Conservation (phyloP, 345 rosid species). For the Arabis alpina region DNA sequence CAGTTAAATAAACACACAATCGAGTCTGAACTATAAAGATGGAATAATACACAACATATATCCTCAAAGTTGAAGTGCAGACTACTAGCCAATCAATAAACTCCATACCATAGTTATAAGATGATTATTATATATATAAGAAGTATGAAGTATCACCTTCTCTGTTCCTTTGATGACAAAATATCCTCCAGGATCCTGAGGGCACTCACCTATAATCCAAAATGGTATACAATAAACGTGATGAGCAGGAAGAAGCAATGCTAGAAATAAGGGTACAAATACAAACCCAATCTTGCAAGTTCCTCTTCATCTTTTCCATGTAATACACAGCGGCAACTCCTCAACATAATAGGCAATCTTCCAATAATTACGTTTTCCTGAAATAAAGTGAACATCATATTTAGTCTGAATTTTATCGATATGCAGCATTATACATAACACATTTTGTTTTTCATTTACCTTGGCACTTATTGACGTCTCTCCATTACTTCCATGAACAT, state of each 20-base stretch:
- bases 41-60: slow-evolving; percentile 26
- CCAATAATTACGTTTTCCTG: slow-evolving; percentile 74
- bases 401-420: slow-evolving; percentile 13
- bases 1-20: neutral
- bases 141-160: slow-evolving; percentile 57
- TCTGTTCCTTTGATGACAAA: slow-evolving; percentile 88
- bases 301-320: slow-evolving; percentile 88
- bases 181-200: slow-evolving; percentile 97
- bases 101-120: neutral
- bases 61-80: slow-evolving; percentile 20
- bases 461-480: slow-evolving; percentile 46
- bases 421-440: slow-evolving; percentile 16
- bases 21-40: slow-evolving; percentile 6
- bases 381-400: slow-evolving; percentile 34
- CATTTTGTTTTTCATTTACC: slow-evolving; percentile 49
- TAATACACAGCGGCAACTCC: slow-evolving; percentile 77
- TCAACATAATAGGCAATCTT: slow-evolving; percentile 91
- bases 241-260: neutral
- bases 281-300: slow-evolving; percentile 85
- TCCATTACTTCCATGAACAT: slow-evolving; percentile 58
- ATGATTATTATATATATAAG: neutral
- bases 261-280: slow-evolving; percentile 30
- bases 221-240: slow-evolving; percentile 21
- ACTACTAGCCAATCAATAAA: slow-evolving; percentile 21
- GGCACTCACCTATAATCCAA: slow-evolving; percentile 82